Conservation (phyloP, 2,329 filamentous ascomycete genomes). For the Pestalotiopsis sp. region DNA sequence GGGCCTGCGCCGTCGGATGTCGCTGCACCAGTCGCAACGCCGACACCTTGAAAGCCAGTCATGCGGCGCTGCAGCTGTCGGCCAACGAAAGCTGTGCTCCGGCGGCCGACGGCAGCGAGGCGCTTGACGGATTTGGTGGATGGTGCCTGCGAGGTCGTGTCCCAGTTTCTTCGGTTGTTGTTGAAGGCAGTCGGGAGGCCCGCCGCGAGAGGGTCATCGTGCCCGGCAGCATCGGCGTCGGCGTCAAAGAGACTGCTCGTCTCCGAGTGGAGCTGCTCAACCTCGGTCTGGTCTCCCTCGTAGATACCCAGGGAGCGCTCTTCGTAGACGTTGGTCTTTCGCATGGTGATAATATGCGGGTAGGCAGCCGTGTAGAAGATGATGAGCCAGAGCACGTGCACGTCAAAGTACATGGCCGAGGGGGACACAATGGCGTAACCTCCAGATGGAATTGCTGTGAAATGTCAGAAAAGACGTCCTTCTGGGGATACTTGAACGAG, state of each 20-base stretch:
- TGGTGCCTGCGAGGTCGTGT: slow-evolving; percentile 4
- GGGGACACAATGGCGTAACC: slow-evolving; percentile 69
- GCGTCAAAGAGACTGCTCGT: slow-evolving; percentile 3
- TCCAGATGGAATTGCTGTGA: slow-evolving; percentile 59
- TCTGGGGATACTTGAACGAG: not conserved
- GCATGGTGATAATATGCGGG: slow-evolving; percentile 51
- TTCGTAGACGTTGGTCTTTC: slow-evolving; percentile 62
- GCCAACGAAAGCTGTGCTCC: slow-evolving; percentile 12
- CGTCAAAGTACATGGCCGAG: slow-evolving; percentile 48
- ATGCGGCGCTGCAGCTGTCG: slow-evolving; percentile 19
- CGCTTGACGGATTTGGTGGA: slow-evolving; percentile 4
- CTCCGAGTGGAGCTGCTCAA: slow-evolving; percentile 16
- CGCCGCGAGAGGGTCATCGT: slow-evolving; percentile 3
- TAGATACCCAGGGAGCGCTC: slow-evolving; percentile 57
- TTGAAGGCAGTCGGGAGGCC: not conserved
- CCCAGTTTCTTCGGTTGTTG: slow-evolving; percentile 7
- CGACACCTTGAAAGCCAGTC: slow-evolving; percentile 24
- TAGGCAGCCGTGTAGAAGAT: slow-evolving; percentile 54
- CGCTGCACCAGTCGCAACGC: slow-evolving; percentile 12
- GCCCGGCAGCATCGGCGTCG: not conserved
- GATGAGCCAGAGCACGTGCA: slow-evolving; percentile 50
- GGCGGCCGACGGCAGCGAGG: slow-evolving; percentile 7
- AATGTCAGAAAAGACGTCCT: not conserved
- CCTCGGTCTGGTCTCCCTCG: slow-evolving; percentile 19
- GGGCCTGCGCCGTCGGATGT: not conserved